A percentile compares a stretch with the other conserved stretches of the same genome.
Evolutionary conservation across 441 rosid genomes (phyloP).

Genomic region (Jatropha podagrica): DNA sequence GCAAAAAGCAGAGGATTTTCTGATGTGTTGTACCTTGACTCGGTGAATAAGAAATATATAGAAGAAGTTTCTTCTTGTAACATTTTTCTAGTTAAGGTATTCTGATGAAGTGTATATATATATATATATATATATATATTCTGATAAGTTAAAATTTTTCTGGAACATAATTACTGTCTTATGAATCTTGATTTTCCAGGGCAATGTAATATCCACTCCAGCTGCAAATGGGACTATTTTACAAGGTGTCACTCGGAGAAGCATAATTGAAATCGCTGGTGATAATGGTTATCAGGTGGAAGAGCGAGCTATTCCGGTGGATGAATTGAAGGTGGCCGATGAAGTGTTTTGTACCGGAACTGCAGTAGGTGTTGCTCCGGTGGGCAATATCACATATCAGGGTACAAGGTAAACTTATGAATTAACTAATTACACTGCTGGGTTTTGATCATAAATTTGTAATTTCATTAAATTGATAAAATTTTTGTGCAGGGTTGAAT

Average conservation of each 20-base stretch:
- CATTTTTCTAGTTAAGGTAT: slow-evolving; percentile 74
- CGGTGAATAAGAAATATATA: slow-evolving; percentile 53
- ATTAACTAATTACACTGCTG: not conserved
- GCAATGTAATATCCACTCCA: slow-evolving; percentile 67
- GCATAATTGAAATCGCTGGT: slow-evolving; percentile 70
- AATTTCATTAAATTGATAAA: not conserved
- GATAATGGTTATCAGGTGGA: slow-evolving; percentile 76
- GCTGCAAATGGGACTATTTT: slow-evolving; percentile 74
- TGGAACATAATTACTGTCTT: not conserved
- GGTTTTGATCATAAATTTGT: too few relatives aligned
- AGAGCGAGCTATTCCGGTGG: slow-evolving; percentile 63
- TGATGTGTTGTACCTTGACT: slow-evolving; percentile 80
- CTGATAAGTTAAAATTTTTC: not conserved
- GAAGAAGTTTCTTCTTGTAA: slow-evolving; percentile 95
- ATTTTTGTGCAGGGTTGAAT: slow-evolving; percentile 50
- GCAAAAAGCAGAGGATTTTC: slow-evolving; percentile 82
- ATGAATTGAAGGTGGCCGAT: slow-evolving; percentile 64
- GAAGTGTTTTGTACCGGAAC: slow-evolving; percentile 96
- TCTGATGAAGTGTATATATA: not conserved
- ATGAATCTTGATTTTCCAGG: slow-evolving; percentile 39
- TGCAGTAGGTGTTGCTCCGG: slow-evolving; percentile 81
- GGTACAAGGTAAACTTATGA: slow-evolving; percentile 43
- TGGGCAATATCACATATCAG: slow-evolving; percentile 63
- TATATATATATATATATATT: too few relatives aligned
- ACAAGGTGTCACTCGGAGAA: slow-evolving; percentile 76